A percentile compares a stretch with the other conserved stretches of the same genome.
Evolutionary conservation across 1,284 basidiomycete genomes (phyloP).

Genomic region (Earliella scabrosa): DNA sequence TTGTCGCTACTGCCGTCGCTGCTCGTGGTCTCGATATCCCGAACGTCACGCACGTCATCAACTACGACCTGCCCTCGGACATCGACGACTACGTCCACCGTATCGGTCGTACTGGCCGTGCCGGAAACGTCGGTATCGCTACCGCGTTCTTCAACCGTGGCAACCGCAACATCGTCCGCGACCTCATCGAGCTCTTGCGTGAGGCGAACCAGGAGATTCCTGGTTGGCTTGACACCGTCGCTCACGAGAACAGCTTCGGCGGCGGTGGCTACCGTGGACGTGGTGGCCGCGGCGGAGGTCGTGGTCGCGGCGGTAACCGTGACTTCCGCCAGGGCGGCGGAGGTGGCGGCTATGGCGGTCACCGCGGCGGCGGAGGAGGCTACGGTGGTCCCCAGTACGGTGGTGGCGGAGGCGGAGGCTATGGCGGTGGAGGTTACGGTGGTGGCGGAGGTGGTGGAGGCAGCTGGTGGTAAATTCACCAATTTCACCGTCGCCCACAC

Average conservation of each 20-base stretch:
- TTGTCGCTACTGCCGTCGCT: slow-evolving; percentile 98
- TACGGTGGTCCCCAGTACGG: slow-evolving; percentile 41
- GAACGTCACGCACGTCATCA: slow-evolving; percentile 98
- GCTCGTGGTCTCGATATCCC: slow-evolving; percentile 99
- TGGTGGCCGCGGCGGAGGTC: slow-evolving; percentile 62
- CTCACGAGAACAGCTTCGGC: slow-evolving; percentile 82
- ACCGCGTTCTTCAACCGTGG: slow-evolving; percentile 95
- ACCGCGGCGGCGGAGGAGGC: slow-evolving; percentile 42
- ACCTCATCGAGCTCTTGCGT: slow-evolving; percentile 90
- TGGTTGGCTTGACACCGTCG: slow-evolving; percentile 88
- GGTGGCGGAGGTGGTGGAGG: slow-evolving; percentile 44
- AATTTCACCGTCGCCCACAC: too few species aligned
- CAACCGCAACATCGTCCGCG: slow-evolving; percentile 91
- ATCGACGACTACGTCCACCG: slow-evolving; percentile 99
- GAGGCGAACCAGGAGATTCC: slow-evolving; percentile 98
- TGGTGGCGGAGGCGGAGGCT: slow-evolving; percentile 35
- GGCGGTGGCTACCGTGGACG: slow-evolving; percentile 57
- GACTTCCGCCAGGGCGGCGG: slow-evolving; percentile 52
- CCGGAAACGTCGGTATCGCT: slow-evolving; percentile 95
- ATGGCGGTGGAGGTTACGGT: slow-evolving; percentile 45
- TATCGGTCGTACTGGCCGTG: slow-evolving; percentile 99
- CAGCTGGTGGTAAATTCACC: slow-evolving; percentile 53
- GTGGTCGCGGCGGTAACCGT: slow-evolving; percentile 46
- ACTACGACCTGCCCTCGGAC: slow-evolving; percentile 98
- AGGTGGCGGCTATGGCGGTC: slow-evolving; percentile 37